Percentiles rank a stretch among this genome's conserved stretches.
phyloP scores from a whole-genome alignment of 768 basidiomycete genomes.

The Calocera viscosa region DNA sequence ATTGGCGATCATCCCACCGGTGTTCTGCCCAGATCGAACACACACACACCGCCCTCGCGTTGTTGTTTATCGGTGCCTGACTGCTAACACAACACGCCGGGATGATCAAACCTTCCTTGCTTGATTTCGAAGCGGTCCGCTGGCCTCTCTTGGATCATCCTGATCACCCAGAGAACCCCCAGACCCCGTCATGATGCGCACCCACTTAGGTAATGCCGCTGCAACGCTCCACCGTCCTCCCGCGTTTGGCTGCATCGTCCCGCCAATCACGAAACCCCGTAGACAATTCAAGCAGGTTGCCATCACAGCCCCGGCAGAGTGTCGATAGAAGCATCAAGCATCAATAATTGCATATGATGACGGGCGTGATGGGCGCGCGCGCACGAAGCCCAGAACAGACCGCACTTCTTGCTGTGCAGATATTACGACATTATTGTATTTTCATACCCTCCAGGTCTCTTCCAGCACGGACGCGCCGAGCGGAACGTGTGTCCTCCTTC shows the following conservation, averaged over 20 bases:
- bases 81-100: background rate
- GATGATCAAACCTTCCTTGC: background rate
- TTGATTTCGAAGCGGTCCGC: background rate
- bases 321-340: background rate
- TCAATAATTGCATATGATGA: background rate
- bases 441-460: background rate
- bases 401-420: background rate
- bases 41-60: background rate
- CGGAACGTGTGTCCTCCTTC: slow-evolving; percentile 1
- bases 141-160: background rate
- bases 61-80: background rate
- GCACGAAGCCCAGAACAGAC: background rate
- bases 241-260: too few relatives aligned
- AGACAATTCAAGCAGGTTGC: background rate
- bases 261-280: too few relatives aligned
- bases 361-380: background rate
- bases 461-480: background rate
- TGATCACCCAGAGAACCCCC: background rate
- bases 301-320: background rate
- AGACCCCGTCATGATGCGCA: too few relatives aligned
- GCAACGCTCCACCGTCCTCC: too few relatives aligned
- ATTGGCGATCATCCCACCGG: too few relatives aligned
- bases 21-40: too few relatives aligned
- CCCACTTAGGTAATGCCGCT: too few relatives aligned
- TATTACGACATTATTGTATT: background rate